Base-by-base conservation (phyloP, 1,284 basidiomycete genomes). In the Heterobasidion occidentale region DNA sequence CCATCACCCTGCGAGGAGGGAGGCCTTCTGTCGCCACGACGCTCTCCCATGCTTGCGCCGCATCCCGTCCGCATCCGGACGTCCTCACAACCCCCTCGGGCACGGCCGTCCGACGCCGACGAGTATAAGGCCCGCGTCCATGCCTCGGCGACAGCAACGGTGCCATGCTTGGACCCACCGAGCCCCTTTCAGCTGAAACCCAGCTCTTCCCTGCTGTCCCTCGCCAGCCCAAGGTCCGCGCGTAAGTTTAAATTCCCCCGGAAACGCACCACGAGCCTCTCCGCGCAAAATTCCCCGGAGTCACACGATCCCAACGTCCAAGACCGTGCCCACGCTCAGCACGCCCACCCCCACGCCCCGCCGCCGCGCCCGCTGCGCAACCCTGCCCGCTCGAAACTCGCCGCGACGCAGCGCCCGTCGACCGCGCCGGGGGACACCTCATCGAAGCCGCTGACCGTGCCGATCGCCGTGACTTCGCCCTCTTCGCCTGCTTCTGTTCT, bases 191-290 rank as follows among this genome's bases (percentile, higher is more conserved):
- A 42, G 38, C n/a, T 42, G 38, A 42, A 42, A 42, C 35, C 20
- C 17, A 33, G 36, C 11, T 12, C 34, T n/a, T 33, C 54, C 15
- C n/a, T 36, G 8, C 8, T 51, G n/a, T 35, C 51, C 12, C 34
- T 3, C 48, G 55, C 54, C 20, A 44, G n/a, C 49, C 34, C 49
- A 33, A n/a, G 11, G 44, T 19, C 45, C n/a, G 12, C 45, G 3
- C 17, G 20, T n/a, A 49, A 9, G 9, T 46, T 54, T 17, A 33
- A 47, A 9, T 38, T 55, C n/a, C 52, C 49, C 15, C 49, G 59
- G 33, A 56, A 49, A 51, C 59, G 59, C 45, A 56, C 57, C 19
- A 52, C 46, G 12, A 54, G 45, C 19, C 55, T 60, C 36, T 58
- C 59, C 3, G 44, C 57, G 36, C 54, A 2, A 19, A 36, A 51